A percentile compares a stretch with the other conserved stretches of the same genome.
Evolutionary conservation across 176 grass and related monocot species (phyloP).

Genomic region (Miscanthus lutarioriparius): DNA sequence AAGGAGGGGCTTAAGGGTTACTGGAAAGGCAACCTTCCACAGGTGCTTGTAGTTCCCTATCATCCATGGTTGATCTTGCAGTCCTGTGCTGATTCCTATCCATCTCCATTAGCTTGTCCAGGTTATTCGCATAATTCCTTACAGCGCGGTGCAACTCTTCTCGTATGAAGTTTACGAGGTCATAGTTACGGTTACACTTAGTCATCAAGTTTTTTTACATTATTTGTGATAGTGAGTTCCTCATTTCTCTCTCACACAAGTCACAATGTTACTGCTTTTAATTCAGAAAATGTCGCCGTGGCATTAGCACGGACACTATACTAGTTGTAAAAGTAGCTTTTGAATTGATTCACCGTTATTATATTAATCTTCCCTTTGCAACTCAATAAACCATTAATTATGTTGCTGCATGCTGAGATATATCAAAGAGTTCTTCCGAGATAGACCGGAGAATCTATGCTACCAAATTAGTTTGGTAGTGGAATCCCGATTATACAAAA

Average conservation of each 20-base stretch:
- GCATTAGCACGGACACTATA: no score
- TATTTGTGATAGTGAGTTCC: slow-evolving; percentile 12
- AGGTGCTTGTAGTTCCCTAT: slow-evolving; percentile 49
- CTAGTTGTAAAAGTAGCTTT: neutral
- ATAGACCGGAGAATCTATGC: neutral
- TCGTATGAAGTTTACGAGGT: slow-evolving; percentile 99
- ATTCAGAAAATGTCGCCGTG: slow-evolving; percentile 86
- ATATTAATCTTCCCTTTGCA: neutral
- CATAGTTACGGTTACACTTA: neutral
- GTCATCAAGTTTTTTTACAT: neutral
- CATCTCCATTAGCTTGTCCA: slow-evolving; percentile 47
- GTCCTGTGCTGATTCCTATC: slow-evolving; percentile 18
- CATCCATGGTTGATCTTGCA: slow-evolving; percentile 1
- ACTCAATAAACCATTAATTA: neutral
- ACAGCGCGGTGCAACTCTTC: slow-evolving; percentile 92
- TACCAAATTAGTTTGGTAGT: neutral
- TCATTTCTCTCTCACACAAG: slow-evolving; percentile 1
- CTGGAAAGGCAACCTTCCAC: slow-evolving; percentile 97
- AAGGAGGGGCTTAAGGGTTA: slow-evolving; percentile 85
- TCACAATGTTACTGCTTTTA: slow-evolving; percentile 18
- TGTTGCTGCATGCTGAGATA: neutral
- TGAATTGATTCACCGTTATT: neutral
- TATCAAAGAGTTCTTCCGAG: neutral
- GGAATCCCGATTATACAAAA: neutral
- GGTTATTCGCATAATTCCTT: slow-evolving; percentile 93